These are phyloP conservation scores for Metschnikowia anglica DNA, from an alignment of 805 yeast species.

Conservation along the genomic window DNA sequence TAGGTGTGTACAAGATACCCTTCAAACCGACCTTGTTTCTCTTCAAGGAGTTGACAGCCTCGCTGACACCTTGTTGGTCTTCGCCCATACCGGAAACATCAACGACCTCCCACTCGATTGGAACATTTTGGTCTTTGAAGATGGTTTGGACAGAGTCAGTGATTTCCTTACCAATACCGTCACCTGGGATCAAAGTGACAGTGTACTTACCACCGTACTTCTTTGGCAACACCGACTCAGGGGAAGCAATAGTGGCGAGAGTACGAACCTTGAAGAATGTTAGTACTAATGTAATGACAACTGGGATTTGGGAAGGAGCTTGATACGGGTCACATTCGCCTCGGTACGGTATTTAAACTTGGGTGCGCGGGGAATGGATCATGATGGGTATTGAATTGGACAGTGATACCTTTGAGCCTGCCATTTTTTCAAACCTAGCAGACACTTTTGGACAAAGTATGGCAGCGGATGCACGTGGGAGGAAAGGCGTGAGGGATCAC, in stretches of 20 bases:
- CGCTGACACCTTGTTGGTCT: constrained; percentile 60
- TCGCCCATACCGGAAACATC: constrained; percentile 39
- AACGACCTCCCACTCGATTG: constrained; percentile 84
- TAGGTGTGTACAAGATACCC: constrained; percentile 92
- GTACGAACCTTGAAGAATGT: constrained; percentile 36
- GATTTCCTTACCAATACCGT: constrained; percentile 95
- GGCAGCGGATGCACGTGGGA: too few relatives aligned
- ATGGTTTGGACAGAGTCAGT: constrained; percentile 90
- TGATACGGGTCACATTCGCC: too few relatives aligned
- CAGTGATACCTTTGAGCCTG: too few relatives aligned
- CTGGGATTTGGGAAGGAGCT: not conserved
- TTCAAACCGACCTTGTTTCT: constrained; percentile 96
- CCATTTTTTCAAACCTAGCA: too few relatives aligned
- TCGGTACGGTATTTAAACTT: too few relatives aligned
- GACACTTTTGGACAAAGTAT: too few relatives aligned
- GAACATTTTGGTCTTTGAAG: constrained; percentile 82
- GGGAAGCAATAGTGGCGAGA: constrained; percentile 57
- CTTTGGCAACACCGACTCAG: constrained; percentile 72
- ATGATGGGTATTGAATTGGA: too few relatives aligned
- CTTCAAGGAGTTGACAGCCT: constrained; percentile 86
- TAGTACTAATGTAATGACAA: constrained; percentile 23
- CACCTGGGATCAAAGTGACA: constrained; percentile 96
- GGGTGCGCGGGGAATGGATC: too few relatives aligned
- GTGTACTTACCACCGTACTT: constrained; percentile 93
- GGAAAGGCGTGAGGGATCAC: too few relatives aligned